Base-by-base conservation (phyloP, 2,329 filamentous ascomycete species). In the Fusarium sp. region DNA sequence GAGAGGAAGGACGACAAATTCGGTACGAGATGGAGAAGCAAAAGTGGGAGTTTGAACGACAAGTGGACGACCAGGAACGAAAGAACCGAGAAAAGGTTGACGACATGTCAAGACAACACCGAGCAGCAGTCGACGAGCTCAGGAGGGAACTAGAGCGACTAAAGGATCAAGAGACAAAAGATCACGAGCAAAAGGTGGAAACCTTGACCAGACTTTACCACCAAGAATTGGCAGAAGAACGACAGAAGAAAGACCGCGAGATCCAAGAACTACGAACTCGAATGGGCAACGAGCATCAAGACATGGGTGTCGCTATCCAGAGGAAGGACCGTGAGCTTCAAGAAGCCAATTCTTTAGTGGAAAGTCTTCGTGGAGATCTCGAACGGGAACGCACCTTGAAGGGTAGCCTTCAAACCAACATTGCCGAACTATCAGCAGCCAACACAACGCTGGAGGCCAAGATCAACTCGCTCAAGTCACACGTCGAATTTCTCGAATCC, bases 401-500 rank as follows among this genome's bases (percentile, higher is more conserved):
- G 68, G 83, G 84, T 44, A 82, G 78, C 6, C 77, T 87, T 1
- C 83, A 86, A 68, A 83, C 80, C 30, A 87, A 82, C 40, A 80
- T 92, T 20, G 83, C 87, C 6, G 89, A 90, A 42, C 83, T 88
- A 10, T 86, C 88, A 6, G 84, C 85, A 11, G 88, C 89, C 43
- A 90, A 89, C 61, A 84, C 89, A 14, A 88, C 88, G 0, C 84
- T 97, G 14, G 93, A 97, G 72, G 90, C 89, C 38, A 90, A 92
- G 25, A 90, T 92, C 69, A 90, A 91, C 68, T 91, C 91, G 5
- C 87, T 97, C 70, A 89, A 91, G 72, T 92, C 93, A 3, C 92
- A 95, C 73, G 92, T 97, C 62, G 91, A 95, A 71, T 97, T 97
- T 77, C 88, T 98, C 20, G 94, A 98, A 78, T 96, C 93, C 1